These are phyloP conservation scores for Musa beccarii DNA, from an alignment of 176 grass and related monocot genomes.

Conservation along the genomic window DNA sequence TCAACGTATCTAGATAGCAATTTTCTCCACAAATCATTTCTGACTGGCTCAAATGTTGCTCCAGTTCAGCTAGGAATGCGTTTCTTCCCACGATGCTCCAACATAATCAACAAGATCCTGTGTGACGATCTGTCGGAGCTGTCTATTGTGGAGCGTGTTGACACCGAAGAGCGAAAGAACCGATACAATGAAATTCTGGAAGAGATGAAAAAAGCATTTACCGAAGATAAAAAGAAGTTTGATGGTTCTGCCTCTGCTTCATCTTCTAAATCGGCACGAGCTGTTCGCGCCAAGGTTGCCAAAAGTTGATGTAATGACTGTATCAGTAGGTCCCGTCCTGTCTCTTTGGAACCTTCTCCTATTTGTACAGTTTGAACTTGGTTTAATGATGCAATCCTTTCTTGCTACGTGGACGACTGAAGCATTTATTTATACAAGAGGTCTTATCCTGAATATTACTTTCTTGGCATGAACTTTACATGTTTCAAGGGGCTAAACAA, in stretches of 20 bases:
- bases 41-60: neutral
- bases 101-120: neutral
- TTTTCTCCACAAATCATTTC: too few relatives aligned
- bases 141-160: neutral
- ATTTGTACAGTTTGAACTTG: too few relatives aligned
- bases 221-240: neutral
- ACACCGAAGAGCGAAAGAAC: neutral
- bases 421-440: too few relatives aligned
- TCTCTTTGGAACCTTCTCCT: too few relatives aligned
- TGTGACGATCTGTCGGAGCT: neutral
- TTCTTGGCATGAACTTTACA: too few relatives aligned
- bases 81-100: constrained; percentile 6
- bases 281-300: neutral
- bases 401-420: too few relatives aligned
- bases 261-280: constrained; percentile 3
- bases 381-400: too few relatives aligned
- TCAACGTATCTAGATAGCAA: too few relatives aligned
- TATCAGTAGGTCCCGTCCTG: too few relatives aligned
- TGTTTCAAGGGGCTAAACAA: too few relatives aligned
- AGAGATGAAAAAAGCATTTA: neutral
- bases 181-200: constrained; percentile 10
- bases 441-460: too few relatives aligned
- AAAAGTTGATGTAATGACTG: neutral
- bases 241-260: neutral
- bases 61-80: constrained; percentile 2